Evolutionary conservation across 805 yeast genomes (phyloP).

Genomic region (Sungouiozyma intestinalis): DNA sequence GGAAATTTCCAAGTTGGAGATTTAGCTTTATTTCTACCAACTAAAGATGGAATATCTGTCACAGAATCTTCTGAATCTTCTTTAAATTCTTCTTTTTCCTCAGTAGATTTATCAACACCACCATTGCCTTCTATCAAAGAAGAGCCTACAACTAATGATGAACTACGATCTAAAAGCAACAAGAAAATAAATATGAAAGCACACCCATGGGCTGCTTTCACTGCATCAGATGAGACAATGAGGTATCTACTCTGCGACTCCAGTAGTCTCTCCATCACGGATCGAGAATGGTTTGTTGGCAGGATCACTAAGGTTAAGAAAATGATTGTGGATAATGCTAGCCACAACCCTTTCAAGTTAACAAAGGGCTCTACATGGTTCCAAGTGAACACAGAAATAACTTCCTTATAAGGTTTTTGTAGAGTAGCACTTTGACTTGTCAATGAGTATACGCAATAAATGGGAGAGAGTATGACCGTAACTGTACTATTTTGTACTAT

Average conservation of each 20-base stretch:
- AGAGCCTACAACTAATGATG: background rate
- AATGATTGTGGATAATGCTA: conserved; percentile 35
- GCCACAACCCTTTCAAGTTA: conserved; percentile 55
- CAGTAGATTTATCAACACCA: conserved; percentile 27
- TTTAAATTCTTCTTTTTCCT: conserved; percentile 26
- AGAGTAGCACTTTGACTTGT: no score
- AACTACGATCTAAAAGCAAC: conserved; percentile 6
- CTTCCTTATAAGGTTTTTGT: conserved; percentile 2
- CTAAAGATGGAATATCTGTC: conserved; percentile 33
- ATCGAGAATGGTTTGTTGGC: conserved; percentile 78
- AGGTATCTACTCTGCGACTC: conserved; percentile 54
- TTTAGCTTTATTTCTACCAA: conserved; percentile 76
- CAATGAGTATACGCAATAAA: no score
- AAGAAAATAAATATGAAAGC: conserved; percentile 6
- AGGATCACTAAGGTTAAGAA: conserved; percentile 50
- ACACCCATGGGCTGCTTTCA: conserved; percentile 91
- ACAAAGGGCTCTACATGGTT: conserved; percentile 57
- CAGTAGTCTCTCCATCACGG: conserved; percentile 8
- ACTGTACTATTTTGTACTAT: no score
- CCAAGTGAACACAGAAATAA: conserved; percentile 40
- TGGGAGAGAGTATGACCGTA: no score
- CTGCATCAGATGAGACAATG: conserved; percentile 63
- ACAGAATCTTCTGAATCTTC: conserved; percentile 18
- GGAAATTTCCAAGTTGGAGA: conserved; percentile 62
- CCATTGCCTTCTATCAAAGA: conserved; percentile 15